Evolutionary conservation across 2,329 filamentous ascomycete genomes (phyloP).

Genomic region (Atkinsonella hypoxylon): DNA sequence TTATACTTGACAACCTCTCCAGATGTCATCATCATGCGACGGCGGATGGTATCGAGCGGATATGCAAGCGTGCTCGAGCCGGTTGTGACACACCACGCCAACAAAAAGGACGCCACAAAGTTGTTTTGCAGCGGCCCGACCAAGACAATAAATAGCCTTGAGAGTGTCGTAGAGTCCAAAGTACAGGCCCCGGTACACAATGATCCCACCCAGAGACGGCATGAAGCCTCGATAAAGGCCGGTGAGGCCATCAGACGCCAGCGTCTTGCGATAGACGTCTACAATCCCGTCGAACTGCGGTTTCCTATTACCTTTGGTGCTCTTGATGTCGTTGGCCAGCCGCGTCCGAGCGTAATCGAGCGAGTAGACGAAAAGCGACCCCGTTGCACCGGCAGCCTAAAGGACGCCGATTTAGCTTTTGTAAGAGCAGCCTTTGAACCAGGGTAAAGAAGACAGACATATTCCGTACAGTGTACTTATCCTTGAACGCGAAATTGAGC

Average conservation of each 20-base stretch:
- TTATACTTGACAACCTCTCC: constrained; percentile 99
- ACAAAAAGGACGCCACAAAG: constrained; percentile 98
- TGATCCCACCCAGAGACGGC: constrained; percentile 96
- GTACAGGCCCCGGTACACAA: constrained; percentile 99
- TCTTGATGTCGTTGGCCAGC: constrained; percentile 99
- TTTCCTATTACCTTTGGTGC: constrained; percentile 88
- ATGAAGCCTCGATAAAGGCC: constrained; percentile 99
- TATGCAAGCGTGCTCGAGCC: constrained; percentile 99
- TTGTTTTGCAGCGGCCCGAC: constrained; percentile 84
- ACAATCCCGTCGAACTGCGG: constrained; percentile 99
- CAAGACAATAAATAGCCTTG: constrained; percentile 94
- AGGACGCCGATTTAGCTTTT: constrained; percentile 1
- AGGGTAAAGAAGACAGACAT: constrained; percentile 30
- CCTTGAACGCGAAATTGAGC: constrained; percentile 99
- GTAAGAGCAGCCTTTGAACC: not conserved
- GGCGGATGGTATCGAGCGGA: constrained; percentile 99
- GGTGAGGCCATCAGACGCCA: constrained; percentile 93
- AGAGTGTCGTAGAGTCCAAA: constrained; percentile 99
- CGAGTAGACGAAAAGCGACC: constrained; percentile 99
- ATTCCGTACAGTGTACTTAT: constrained; percentile 99
- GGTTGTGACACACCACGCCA: constrained; percentile 98
- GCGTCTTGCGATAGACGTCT: constrained; percentile 99
- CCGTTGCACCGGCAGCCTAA: constrained; percentile 97
- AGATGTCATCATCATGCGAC: constrained; percentile 99
- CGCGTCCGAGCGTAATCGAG: constrained; percentile 99